phyloP scores from a whole-genome alignment of 1,284 basidiomycete species.

The Caloboletus inedulis region DNA sequence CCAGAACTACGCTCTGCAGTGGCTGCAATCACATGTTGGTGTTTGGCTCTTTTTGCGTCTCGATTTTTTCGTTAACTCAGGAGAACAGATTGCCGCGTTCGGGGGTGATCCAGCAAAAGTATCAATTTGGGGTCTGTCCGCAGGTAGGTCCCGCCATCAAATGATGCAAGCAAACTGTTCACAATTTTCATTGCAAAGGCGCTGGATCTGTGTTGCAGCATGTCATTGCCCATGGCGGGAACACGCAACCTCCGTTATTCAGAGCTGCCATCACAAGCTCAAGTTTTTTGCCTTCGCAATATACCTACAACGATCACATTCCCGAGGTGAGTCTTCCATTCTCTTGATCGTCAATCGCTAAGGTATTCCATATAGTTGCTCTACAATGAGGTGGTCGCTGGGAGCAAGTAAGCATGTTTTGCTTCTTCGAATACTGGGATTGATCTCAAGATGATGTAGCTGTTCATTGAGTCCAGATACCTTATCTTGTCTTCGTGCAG shows the following conservation, averaged over 20 bases:
- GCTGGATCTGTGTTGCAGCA: slow-evolving; percentile 10
- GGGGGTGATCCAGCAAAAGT: slow-evolving; percentile 30
- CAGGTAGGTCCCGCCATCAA: slow-evolving; percentile 19
- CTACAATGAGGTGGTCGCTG: slow-evolving; percentile 2
- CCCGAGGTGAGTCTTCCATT: neutral
- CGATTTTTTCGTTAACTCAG: neutral
- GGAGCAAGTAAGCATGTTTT: neutral
- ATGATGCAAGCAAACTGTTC: neutral
- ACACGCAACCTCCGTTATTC: slow-evolving; percentile 10
- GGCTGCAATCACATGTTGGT: slow-evolving; percentile 25
- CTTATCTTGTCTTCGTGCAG: slow-evolving; percentile 7
- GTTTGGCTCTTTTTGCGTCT: neutral
- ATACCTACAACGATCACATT: slow-evolving; percentile 3
- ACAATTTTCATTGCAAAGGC: neutral
- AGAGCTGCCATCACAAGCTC: slow-evolving; percentile 8
- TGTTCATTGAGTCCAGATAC: slow-evolving; percentile 4
- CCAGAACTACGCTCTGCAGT: slow-evolving; percentile 26
- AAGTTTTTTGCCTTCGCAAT: slow-evolving; percentile 3
- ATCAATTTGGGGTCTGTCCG: slow-evolving; percentile 30
- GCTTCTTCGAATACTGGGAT: neutral
- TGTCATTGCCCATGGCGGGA: slow-evolving; percentile 6
- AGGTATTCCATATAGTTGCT: neutral
- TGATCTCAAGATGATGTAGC: neutral
- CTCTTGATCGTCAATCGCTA: neutral
- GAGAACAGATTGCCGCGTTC: slow-evolving; percentile 19